Evolutionary conservation across 495 filamentous ascomycete species (phyloP).

Genomic region (Hyaloscypha bicolor): DNA sequence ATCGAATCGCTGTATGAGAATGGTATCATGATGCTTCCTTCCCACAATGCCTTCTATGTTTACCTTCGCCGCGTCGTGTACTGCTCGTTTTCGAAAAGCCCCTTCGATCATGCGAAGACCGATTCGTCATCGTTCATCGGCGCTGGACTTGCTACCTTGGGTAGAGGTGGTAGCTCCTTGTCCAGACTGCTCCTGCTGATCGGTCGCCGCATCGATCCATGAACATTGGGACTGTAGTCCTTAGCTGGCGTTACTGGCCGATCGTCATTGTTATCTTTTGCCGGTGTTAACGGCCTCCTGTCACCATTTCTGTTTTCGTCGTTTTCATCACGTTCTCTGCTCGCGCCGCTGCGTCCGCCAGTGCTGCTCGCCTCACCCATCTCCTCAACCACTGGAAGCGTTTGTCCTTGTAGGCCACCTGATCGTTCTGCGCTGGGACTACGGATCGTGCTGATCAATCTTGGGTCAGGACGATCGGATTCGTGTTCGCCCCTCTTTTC

Average conservation of each 20-base stretch:
- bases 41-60: neutral
- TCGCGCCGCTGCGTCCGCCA: constrained; percentile 30
- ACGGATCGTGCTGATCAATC: constrained; percentile 53
- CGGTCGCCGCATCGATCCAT: constrained; percentile 3
- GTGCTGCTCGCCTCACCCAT: constrained; percentile 75
- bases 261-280: constrained; percentile 23
- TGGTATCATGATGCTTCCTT: constrained; percentile 29
- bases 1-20: constrained; percentile 24
- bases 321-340: constrained; percentile 23
- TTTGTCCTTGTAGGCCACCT: constrained; percentile 56
- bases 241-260: constrained; percentile 32
- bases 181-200: constrained; percentile 33
- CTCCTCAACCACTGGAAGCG: constrained; percentile 93
- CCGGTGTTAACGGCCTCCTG: constrained; percentile 22
- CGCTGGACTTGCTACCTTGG: constrained; percentile 17
- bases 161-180: constrained; percentile 31
- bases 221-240: constrained; percentile 23
- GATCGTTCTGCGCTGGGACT: constrained; percentile 55
- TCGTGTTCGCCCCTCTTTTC: constrained; percentile 54
- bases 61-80: neutral
- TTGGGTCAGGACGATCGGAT: constrained; percentile 48
- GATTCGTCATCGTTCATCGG: constrained; percentile 12
- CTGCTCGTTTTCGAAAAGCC: neutral
- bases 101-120: neutral
- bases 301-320: constrained; percentile 19